Base-by-base conservation (phyloP, 257 asterid species). In the Coffea canephora region DNA sequence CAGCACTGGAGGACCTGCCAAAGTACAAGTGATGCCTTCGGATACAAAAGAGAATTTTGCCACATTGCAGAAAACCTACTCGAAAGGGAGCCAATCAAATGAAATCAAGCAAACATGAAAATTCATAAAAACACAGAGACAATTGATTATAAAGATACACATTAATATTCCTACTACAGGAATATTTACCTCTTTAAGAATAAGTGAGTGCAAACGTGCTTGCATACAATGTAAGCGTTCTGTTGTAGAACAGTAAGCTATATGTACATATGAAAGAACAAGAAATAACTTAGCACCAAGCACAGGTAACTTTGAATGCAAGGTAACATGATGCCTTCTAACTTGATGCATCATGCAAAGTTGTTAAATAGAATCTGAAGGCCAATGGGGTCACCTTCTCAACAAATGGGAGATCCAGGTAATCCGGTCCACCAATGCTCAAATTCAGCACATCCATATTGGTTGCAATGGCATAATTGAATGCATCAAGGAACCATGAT, bases 341-440 rank as follows among this genome's bases (percentile, higher is more conserved):
- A 64, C 1, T 6, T 64, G 69, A 64, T 64, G 69, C 39, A 64
- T 25, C 6, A 64, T 64, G 69, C 69, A 64, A 25, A 64, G 36
- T 9, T 64, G 39, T 16, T 64, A 64, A 64, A 64, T 64, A 64
- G 69, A 64, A 64, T 25, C 69, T 25, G 39, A 64, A 64, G 69
- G 69, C 69, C 69, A 25, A 64, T 64, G 39, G 61, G 23, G 23
- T n/a, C 69, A 64, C 69, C 36, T 64, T 64, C 39, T 64, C 69
- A 64, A 64, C 69, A 64, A 64, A 64, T 8, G 69, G 69, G 69
- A 64, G 67, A 61, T 61, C 67, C 81, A 92, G 85, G 89, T 90
- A 94, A 85, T 96, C 99, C 73, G 98, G 98, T 72, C 99, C 99
- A 75, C 98, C 99, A 65, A 94, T 96, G 90, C 99, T 96, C 92